A percentile compares a stretch with the other conserved stretches of the same genome.
phyloP scores from a whole-genome alignment of 1,139 yeast species.

The Geotrichum australiense region DNA sequence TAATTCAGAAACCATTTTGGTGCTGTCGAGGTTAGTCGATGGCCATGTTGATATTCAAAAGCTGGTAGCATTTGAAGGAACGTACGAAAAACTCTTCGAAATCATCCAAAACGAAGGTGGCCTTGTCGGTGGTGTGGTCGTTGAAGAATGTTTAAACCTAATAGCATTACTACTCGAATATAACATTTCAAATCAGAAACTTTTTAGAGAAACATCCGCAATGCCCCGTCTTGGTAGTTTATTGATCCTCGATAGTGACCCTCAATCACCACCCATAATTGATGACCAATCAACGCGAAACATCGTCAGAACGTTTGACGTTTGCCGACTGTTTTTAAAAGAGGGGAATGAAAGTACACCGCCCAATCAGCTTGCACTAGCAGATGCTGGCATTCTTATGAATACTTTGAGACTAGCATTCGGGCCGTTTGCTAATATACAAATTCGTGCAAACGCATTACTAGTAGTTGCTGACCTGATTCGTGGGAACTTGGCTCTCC shows the following conservation, averaged over 20 bases:
- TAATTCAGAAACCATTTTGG: constrained; percentile 50
- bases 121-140: constrained; percentile 79
- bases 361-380: constrained; percentile 56
- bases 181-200: constrained; percentile 85
- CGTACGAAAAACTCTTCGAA: constrained; percentile 72
- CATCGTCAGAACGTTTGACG: constrained; percentile 58
- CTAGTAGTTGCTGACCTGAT: constrained; percentile 73
- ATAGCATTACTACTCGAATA: constrained; percentile 66
- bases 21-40: constrained; percentile 76
- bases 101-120: constrained; percentile 88
- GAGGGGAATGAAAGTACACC: constrained; percentile 65
- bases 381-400: constrained; percentile 56
- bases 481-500: constrained; percentile 54
- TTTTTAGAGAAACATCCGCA: constrained; percentile 80
- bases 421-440: constrained; percentile 50
- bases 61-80: constrained; percentile 88
- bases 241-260: constrained; percentile 38
- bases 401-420: constrained; percentile 65
- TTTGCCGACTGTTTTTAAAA: constrained; percentile 64
- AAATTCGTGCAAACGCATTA: constrained; percentile 59
- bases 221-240: constrained; percentile 56
- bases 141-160: constrained; percentile 79
- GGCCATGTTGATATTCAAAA: constrained; percentile 85
- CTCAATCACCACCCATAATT: constrained; percentile 33
- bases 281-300: constrained; percentile 63